phyloP scores from a whole-genome alignment of 2,329 filamentous ascomycete genomes.

The Penicillium sp. region DNA sequence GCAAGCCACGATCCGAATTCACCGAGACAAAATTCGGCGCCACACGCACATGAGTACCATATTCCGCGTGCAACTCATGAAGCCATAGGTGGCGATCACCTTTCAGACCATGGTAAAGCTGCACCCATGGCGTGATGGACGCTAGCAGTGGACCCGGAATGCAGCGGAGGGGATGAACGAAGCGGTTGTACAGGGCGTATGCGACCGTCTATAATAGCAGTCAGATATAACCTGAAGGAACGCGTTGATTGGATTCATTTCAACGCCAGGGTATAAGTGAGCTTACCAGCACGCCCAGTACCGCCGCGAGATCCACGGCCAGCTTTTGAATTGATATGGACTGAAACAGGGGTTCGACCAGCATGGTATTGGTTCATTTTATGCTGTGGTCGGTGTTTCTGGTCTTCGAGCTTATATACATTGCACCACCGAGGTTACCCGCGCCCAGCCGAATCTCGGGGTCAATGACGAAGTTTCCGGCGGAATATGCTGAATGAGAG shows the following conservation, averaged over 20 bases:
- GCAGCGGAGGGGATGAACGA: slow-evolving; percentile 32
- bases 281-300: slow-evolving; percentile 20
- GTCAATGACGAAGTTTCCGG: slow-evolving; percentile 3
- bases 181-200: slow-evolving; percentile 32
- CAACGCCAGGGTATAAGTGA: slow-evolving; percentile 1
- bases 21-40: slow-evolving; percentile 72
- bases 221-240: not conserved
- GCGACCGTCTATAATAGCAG: slow-evolving; percentile 18
- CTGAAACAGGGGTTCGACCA: slow-evolving; percentile 19
- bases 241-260: not conserved
- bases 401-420: slow-evolving; percentile 16
- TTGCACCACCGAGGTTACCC: slow-evolving; percentile 19
- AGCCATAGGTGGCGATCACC: slow-evolving; percentile 70
- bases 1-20: slow-evolving; percentile 60
- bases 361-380: slow-evolving; percentile 16
- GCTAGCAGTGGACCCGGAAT: slow-evolving; percentile 31
- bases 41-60: slow-evolving; percentile 66
- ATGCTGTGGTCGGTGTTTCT: not conserved
- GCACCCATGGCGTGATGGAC: slow-evolving; percentile 45
- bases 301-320: slow-evolving; percentile 12
- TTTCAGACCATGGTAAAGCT: slow-evolving; percentile 67
- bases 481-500: too few relatives aligned
- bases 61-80: slow-evolving; percentile 62
- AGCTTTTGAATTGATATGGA: slow-evolving; percentile 15
- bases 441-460: slow-evolving; percentile 17